phyloP scores from a whole-genome alignment of 345 rosid genomes.

The Populus deltoides region DNA sequence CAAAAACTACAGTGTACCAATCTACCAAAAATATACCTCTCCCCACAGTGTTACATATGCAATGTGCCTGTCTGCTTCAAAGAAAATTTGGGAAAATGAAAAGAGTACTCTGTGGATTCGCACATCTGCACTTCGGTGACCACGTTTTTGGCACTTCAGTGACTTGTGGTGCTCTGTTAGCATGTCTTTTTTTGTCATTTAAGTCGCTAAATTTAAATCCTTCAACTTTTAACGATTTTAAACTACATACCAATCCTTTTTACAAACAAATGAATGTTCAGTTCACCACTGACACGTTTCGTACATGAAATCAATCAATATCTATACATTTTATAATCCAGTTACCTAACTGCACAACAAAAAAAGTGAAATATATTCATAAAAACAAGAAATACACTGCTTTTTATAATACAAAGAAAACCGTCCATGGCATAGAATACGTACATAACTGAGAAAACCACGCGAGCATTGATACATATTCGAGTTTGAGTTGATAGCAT shows the following conservation, averaged over 20 bases:
- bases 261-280: not conserved
- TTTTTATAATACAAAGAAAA: not conserved
- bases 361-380: not conserved
- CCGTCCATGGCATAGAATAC: not conserved
- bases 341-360: not conserved
- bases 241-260: not conserved
- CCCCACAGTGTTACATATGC: not conserved
- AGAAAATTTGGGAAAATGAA: not conserved
- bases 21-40: conserved; percentile 1
- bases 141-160: not conserved
- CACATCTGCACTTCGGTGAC: not conserved
- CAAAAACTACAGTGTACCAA: not conserved
- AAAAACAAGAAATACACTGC: not conserved
- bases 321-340: not conserved
- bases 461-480: not conserved
- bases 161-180: not conserved
- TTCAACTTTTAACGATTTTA: not conserved
- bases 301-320: not conserved
- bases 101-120: not conserved
- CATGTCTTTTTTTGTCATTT: not conserved
- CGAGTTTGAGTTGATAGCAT: not conserved
- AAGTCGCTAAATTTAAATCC: not conserved
- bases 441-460: not conserved
- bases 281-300: not conserved
- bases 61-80: not conserved